A percentile compares a stretch with the other conserved stretches of the same genome.
Conservation (phyloP, 352 stramenopile species). For the Globisporangium okanoganense region DNA sequence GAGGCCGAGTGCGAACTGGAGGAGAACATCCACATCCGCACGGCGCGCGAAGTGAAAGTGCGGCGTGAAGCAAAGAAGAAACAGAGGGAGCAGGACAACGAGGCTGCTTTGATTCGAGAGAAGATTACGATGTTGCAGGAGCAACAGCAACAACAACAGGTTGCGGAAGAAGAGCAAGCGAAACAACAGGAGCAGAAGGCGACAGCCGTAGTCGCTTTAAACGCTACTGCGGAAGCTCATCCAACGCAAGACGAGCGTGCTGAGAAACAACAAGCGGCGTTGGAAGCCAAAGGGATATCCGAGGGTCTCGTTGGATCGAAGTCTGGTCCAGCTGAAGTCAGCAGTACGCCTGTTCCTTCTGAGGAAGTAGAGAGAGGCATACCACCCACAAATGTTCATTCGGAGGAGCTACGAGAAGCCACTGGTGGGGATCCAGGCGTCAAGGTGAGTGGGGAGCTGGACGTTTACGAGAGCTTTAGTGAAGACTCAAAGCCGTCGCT, state of each 20-base stretch:
- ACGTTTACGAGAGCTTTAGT: neutral
- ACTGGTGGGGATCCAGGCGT: neutral
- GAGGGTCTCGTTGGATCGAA: neutral
- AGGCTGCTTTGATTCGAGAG: neutral
- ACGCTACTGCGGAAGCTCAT: neutral
- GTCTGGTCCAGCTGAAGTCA: neutral
- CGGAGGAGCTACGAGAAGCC: neutral
- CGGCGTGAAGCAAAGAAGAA: slow-evolving; percentile 17
- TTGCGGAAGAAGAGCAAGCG: neutral
- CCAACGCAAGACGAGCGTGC: neutral
- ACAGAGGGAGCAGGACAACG: slow-evolving; percentile 15
- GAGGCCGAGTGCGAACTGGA: slow-evolving; percentile 72
- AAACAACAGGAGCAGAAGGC: neutral
- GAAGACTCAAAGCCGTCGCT: neutral
- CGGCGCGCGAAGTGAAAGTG: slow-evolving; percentile 33
- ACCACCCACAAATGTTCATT: neutral
- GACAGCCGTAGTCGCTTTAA: neutral
- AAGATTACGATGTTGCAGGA: slow-evolving; percentile 1
- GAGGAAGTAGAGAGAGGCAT: neutral
- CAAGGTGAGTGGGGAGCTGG: neutral
- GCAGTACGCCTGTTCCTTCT: neutral
- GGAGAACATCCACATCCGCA: slow-evolving; percentile 67
- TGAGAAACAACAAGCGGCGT: neutral
- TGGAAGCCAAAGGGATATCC: neutral
- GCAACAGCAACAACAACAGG: neutral